Evolutionary conservation across 345 rosid species (phyloP).

Genomic region (Dovyalis caffra): DNA sequence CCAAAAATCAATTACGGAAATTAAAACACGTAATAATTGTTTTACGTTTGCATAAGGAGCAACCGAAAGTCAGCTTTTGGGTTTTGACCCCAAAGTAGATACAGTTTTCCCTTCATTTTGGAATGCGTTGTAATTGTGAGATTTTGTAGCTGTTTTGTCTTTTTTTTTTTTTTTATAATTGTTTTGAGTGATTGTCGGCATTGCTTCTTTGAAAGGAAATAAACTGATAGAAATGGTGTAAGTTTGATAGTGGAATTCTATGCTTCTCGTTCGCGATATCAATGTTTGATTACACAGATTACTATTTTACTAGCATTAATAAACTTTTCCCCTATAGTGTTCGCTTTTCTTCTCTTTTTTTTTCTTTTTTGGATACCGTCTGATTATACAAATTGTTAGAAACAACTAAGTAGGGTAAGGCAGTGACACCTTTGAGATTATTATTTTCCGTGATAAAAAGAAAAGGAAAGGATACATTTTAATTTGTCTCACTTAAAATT

Average conservation of each 20-base stretch:
- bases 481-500: no score
- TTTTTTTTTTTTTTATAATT: background rate
- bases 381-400: no score
- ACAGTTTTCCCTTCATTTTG: conserved; percentile 5
- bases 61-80: background rate
- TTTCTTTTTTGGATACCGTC: no score
- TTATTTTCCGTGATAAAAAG: no score
- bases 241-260: background rate
- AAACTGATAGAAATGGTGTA: conserved; percentile 2
- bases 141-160: background rate
- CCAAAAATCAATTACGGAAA: background rate
- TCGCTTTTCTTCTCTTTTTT: no score
- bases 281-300: no score
- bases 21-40: conserved; percentile 6
- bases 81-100: conserved; percentile 14
- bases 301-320: no score
- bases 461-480: no score
- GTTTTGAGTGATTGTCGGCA: background rate
- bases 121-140: conserved; percentile 17
- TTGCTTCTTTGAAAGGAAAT: conserved; percentile 7
- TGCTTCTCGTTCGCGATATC: background rate
- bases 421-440: no score
- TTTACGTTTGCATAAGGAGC: background rate
- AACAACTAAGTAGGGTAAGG: no score
- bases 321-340: no score